A percentile compares a stretch with the other conserved stretches of the same genome.
phyloP scores from a whole-genome alignment of 1,139 yeast genomes.

The Lodderomyces margitis region DNA sequence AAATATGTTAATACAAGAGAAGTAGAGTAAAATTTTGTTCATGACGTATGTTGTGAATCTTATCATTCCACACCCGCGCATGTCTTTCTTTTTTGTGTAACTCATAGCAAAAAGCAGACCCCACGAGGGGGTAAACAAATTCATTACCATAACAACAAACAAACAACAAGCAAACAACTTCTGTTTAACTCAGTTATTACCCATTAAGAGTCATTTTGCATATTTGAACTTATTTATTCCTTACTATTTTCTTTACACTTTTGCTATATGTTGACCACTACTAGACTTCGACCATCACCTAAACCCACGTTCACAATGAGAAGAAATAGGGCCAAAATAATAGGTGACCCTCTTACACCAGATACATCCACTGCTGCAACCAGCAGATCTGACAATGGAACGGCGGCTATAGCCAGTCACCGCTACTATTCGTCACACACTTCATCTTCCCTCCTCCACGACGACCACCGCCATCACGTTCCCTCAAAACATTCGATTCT shows the following conservation, averaged over 20 bases:
- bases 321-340: not conserved
- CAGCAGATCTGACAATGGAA: not conserved
- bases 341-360: slow-evolving; percentile 3
- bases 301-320: slow-evolving; percentile 1
- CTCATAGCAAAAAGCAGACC: not conserved
- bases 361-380: not conserved
- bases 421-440: slow-evolving; percentile 1
- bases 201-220: not conserved
- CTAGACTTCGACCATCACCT: slow-evolving; percentile 1
- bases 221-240: no score
- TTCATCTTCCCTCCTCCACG: no score
- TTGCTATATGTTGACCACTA: not conserved
- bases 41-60: not conserved
- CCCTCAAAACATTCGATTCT: slow-evolving; percentile 12
- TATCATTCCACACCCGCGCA: no score
- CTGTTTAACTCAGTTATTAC: not conserved
- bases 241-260: not conserved
- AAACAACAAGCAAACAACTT: not conserved
- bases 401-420: not conserved
- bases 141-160: not conserved
- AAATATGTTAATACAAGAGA: no score
- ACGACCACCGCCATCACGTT: slow-evolving; percentile 1
- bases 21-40: no score
- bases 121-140: no score
- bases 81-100: not conserved